These are phyloP conservation scores for Kluyveromyces aestuarii DNA, from an alignment of 805 yeast species.

Conservation along the genomic window DNA sequence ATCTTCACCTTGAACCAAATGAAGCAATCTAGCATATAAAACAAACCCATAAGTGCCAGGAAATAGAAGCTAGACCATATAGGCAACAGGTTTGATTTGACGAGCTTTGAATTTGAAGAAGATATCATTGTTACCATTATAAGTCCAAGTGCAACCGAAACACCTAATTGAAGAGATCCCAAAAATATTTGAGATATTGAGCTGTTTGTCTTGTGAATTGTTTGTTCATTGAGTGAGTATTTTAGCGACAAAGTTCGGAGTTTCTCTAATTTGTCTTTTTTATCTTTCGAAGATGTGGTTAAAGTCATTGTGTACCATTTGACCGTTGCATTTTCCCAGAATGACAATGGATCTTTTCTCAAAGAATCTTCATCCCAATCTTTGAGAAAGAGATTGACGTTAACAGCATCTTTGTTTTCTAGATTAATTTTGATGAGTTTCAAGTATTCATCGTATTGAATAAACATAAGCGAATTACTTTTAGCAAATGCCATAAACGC, in stretches of 20 bases:
- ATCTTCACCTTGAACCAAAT: conserved; percentile 70
- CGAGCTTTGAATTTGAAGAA: conserved; percentile 31
- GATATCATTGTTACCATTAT: conserved; percentile 43
- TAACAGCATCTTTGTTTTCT: conserved; percentile 8
- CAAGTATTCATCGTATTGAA: conserved; percentile 17
- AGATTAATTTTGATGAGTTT: conserved; percentile 10
- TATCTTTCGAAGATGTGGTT: conserved; percentile 18
- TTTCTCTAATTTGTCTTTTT: conserved; percentile 19
- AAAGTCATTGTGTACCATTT: conserved; percentile 34
- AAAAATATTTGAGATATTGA: conserved; percentile 37
- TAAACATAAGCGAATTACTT: conserved; percentile 18
- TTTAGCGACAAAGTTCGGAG: conserved; percentile 22
- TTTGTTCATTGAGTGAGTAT: conserved; percentile 25
- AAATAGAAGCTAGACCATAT: conserved; percentile 90
- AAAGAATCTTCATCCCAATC: conserved; percentile 10
- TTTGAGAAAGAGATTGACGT: conserved; percentile 3
- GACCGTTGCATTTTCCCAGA: conserved; percentile 25
- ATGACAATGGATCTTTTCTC: conserved; percentile 18
- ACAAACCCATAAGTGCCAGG: conserved; percentile 45
- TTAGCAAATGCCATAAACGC: conserved; percentile 21
- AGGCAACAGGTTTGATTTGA: conserved; percentile 56
- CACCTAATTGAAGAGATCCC: conserved; percentile 64
- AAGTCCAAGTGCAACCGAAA: conserved; percentile 57
- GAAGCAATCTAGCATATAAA: conserved; percentile 60
- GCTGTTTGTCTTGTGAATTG: conserved; percentile 27